Conservation (phyloP, 345 rosid genomes). For the Boechera retrofracta region DNA sequence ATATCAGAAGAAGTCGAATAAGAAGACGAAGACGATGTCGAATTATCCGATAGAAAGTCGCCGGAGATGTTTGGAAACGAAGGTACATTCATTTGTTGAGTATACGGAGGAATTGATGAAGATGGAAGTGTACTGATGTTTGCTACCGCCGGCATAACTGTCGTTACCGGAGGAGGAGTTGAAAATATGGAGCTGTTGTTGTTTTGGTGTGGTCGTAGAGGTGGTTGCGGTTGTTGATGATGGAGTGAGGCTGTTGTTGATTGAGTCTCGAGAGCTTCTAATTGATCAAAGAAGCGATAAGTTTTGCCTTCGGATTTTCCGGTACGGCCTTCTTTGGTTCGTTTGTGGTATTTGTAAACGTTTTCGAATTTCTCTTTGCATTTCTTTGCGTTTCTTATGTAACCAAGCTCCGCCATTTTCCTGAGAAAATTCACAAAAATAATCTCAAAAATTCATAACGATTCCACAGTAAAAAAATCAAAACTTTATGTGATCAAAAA, state of each 20-base stretch:
- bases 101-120: constrained; percentile 40
- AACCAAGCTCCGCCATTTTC: constrained; percentile 81
- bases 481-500: background rate
- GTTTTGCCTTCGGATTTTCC: constrained; percentile 73
- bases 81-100: constrained; percentile 30
- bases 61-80: constrained; percentile 49
- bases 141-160: constrained; percentile 46
- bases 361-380: constrained; percentile 97
- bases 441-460: background rate
- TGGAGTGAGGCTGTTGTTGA: constrained; percentile 29
- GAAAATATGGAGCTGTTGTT: constrained; percentile 17
- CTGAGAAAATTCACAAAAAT: constrained; percentile 38
- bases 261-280: constrained; percentile 68
- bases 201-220: constrained; percentile 14
- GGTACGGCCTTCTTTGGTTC: constrained; percentile 82
- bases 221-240: constrained; percentile 17
- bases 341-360: constrained; percentile 86
- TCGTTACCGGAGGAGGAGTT: constrained; percentile 46
- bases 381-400: constrained; percentile 77
- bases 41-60: constrained; percentile 53
- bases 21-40: constrained; percentile 56
- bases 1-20: constrained; percentile 72
- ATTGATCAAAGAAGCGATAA: constrained; percentile 80
- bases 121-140: constrained; percentile 40
- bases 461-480: background rate